Evolutionary conservation across 2,329 filamentous ascomycete genomes (phyloP).

Genomic region (Dryadomyces quercus-mongolicae): DNA sequence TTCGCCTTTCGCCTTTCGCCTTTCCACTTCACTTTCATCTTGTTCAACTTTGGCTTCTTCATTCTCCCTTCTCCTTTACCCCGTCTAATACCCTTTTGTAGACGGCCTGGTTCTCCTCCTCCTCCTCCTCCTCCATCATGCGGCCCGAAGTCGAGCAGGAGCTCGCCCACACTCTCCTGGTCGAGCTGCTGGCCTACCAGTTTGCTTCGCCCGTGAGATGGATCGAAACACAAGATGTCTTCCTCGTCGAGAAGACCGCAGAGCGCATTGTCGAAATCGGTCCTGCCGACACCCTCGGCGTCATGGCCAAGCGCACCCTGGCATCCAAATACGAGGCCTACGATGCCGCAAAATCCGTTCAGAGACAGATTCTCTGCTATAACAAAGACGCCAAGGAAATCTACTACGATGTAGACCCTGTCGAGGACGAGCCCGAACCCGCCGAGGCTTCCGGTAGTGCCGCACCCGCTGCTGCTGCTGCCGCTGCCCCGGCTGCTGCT

Average conservation of each 20-base stretch:
- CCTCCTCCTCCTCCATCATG: conserved; percentile 44
- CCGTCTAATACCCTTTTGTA: too few species aligned
- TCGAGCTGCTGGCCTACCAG: conserved; percentile 97
- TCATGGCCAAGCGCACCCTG: conserved; percentile 92
- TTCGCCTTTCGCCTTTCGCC: too few species aligned
- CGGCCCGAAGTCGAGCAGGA: conserved; percentile 98
- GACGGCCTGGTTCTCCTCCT: neutral
- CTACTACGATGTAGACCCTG: conserved; percentile 94
- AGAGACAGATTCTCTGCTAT: conserved; percentile 96
- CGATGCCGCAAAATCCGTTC: conserved; percentile 90
- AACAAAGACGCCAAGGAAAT: conserved; percentile 99
- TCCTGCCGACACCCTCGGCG: conserved; percentile 89
- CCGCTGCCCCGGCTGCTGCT: conserved; percentile 40
- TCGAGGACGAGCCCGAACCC: conserved; percentile 76
- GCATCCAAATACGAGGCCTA: conserved; percentile 98
- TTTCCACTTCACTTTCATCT: too few species aligned
- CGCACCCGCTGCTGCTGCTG: conserved; percentile 41
- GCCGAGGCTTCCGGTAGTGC: conserved; percentile 27
- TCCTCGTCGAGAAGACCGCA: conserved; percentile 88
- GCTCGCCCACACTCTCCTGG: conserved; percentile 93
- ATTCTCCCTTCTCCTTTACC: too few species aligned
- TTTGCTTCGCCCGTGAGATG: conserved; percentile 98
- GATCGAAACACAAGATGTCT: conserved; percentile 99
- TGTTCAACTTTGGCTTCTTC: too few species aligned
- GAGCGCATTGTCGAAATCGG: conserved; percentile 97